phyloP scores from a whole-genome alignment of 2,329 filamentous ascomycete species.

The Sporothrix globosa region DNA sequence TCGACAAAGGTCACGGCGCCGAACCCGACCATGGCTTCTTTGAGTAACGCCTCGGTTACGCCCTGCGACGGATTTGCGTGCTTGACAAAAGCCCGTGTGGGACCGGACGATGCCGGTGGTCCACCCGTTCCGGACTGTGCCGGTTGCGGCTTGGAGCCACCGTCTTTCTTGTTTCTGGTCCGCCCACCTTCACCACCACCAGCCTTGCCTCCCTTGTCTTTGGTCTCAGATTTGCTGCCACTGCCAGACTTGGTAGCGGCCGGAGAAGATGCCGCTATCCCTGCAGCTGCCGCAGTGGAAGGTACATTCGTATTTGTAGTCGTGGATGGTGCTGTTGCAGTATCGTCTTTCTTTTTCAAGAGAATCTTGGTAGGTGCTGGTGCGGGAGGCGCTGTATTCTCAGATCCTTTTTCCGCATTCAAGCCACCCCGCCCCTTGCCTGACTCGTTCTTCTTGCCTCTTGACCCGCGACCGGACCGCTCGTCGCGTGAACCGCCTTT shows the following conservation, averaged over 20 bases:
- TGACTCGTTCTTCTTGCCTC: conserved; percentile 36
- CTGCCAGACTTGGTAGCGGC: not conserved
- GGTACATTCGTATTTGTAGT: conserved; percentile 34
- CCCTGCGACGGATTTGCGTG: conserved; percentile 88
- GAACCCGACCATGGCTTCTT: conserved; percentile 72
- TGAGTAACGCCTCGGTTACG: conserved; percentile 79
- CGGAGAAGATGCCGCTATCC: not conserved
- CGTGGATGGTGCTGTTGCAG: conserved; percentile 32
- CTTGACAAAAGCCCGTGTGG: conserved; percentile 74
- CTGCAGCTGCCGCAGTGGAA: not conserved
- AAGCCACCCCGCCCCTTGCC: conserved; percentile 32
- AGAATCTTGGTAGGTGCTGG: conserved; percentile 42
- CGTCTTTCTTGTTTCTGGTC: not conserved
- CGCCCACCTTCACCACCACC: conserved; percentile 4
- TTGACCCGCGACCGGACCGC: conserved; percentile 33
- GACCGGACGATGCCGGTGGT: conserved; percentile 45
- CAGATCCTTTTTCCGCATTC: not conserved
- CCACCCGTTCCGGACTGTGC: not conserved
- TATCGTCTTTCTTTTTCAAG: conserved; percentile 47
- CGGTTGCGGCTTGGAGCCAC: conserved; percentile 10
- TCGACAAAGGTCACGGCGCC: conserved; percentile 79
- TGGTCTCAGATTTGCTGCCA: not conserved
- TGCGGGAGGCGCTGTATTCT: conserved; percentile 25
- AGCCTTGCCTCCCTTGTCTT: conserved; percentile 27
- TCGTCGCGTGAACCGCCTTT: conserved; percentile 28